Percentiles rank a stretch among this genome's conserved stretches.
These are phyloP conservation scores for Podospora tetraspora DNA, from an alignment of 495 filamentous ascomycete genomes.

Conservation along the genomic window DNA sequence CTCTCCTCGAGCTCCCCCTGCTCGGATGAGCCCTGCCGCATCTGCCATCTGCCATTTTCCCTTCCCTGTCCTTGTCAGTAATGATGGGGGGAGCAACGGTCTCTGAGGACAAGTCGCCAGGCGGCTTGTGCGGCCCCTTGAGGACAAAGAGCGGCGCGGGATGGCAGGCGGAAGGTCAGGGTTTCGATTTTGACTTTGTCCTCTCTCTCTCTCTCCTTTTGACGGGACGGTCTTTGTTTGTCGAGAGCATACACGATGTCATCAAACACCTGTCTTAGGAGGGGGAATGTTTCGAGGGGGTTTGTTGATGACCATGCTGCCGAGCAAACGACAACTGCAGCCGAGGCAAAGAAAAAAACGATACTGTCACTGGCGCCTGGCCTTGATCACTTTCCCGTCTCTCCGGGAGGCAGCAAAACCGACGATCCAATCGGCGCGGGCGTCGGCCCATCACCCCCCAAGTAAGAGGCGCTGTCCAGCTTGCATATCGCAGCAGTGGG, in stretches of 20 bases:
- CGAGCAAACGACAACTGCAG: background rate
- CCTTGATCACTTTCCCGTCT: background rate
- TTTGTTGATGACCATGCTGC: background rate
- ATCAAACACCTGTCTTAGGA: background rate
- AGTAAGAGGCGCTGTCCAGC: background rate
- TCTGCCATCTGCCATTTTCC: background rate
- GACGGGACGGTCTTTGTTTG: background rate
- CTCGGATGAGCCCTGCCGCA: background rate
- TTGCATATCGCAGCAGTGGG: background rate
- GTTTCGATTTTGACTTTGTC: background rate
- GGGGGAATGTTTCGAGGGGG: background rate
- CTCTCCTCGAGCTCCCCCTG: background rate
- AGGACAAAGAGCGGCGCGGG: background rate
- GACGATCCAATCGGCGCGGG: constrained; percentile 3
- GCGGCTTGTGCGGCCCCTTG: background rate
- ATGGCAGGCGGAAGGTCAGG: background rate
- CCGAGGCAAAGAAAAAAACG: background rate
- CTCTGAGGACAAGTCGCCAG: background rate
- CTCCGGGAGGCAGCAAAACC: background rate
- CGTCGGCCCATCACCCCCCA: background rate
- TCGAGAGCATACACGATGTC: background rate
- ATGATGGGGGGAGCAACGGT: background rate
- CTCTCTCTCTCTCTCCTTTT: background rate
- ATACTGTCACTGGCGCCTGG: background rate
- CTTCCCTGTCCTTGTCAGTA: background rate